Conservation (phyloP, 2,329 filamentous ascomycete species). For the Talaromyces rugulosus region DNA sequence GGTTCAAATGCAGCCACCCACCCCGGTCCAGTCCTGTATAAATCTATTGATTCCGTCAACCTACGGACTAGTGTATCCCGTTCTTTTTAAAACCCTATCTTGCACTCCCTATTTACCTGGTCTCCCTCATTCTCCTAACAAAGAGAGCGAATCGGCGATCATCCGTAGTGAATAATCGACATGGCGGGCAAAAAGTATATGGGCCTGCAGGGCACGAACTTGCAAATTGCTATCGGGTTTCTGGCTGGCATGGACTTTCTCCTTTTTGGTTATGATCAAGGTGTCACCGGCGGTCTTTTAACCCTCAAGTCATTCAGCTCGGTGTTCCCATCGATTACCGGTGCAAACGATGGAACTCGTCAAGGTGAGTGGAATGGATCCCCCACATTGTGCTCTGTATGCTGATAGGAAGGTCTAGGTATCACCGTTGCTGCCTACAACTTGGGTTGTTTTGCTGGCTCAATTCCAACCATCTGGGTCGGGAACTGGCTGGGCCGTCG, state of each 20-base stretch:
- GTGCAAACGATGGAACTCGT: constrained; percentile 15
- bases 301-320: constrained; percentile 60
- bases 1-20: too few species aligned
- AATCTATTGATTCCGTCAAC: too few species aligned
- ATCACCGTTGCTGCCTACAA: constrained; percentile 43
- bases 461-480: constrained; percentile 47
- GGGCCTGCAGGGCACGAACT: constrained; percentile 60
- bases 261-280: constrained; percentile 63
- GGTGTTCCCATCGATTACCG: constrained; percentile 47
- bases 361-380: neutral
- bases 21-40: too few species aligned
- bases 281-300: constrained; percentile 71
- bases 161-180: neutral
- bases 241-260: constrained; percentile 70
- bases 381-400: neutral
- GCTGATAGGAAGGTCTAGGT: constrained; percentile 18
- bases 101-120: neutral
- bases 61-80: too few species aligned
- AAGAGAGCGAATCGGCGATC: neutral
- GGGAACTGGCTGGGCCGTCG: constrained; percentile 52
- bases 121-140: neutral
- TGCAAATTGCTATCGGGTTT: constrained; percentile 65
- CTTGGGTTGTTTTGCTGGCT: constrained; percentile 48
- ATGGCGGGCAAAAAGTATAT: constrained; percentile 48
- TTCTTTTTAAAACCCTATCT: neutral